Evolutionary conservation across 148 eudicot genomes (phyloP).

Genomic region (Silene conica): DNA sequence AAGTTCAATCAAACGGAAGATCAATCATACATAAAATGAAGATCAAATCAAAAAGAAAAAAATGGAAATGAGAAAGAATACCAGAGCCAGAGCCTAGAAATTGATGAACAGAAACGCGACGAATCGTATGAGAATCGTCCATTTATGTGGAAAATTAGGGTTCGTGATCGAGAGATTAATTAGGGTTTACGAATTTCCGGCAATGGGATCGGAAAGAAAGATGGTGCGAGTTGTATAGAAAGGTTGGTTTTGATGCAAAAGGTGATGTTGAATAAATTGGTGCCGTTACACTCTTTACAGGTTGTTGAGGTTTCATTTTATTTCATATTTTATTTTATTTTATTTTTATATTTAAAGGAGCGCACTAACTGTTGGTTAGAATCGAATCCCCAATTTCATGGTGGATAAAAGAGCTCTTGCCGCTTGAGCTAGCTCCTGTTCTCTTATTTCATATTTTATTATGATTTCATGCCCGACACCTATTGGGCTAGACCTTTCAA

Average conservation of each 20-base stretch:
- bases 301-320: neutral
- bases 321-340: too few relatives aligned
- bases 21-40: neutral
- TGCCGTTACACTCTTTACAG: neutral
- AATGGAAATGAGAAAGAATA: slow-evolving; percentile 12
- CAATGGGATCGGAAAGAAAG: neutral
- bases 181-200: slow-evolving; percentile 17
- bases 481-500: too few relatives aligned
- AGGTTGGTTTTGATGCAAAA: neutral
- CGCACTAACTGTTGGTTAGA: too few relatives aligned
- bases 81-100: slow-evolving; percentile 79
- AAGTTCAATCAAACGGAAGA: neutral
- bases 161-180: slow-evolving; percentile 10
- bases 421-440: too few relatives aligned
- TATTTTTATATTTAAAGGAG: too few relatives aligned
- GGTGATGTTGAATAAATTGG: neutral
- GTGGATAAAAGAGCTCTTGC: too few relatives aligned
- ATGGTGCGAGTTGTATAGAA: too few relatives aligned
- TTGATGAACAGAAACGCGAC: slow-evolving; percentile 57
- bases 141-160: slow-evolving; percentile 41
- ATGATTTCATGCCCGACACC: too few relatives aligned
- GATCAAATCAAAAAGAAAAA: neutral
- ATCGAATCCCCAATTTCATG: too few relatives aligned
- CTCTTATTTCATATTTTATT: too few relatives aligned
- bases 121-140: slow-evolving; percentile 50